Base-by-base conservation (phyloP, 176 grass and related monocot genomes). In the Miscanthus lutarioriparius region DNA sequence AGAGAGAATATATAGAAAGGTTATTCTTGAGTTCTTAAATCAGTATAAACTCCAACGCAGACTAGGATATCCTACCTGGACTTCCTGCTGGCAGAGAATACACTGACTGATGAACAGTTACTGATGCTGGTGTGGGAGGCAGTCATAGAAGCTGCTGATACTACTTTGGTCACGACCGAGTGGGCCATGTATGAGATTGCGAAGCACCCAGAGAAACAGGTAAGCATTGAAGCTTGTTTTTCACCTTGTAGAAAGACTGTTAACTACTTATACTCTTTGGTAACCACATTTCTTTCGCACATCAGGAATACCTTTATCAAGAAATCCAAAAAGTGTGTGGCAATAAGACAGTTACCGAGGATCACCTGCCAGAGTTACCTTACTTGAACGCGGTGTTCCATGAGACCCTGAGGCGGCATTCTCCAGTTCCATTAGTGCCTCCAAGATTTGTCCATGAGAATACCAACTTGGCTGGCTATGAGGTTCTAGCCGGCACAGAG, bases 101-200 rank as follows among this genome's bases (percentile, higher is more conserved):
- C 54, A 10, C 85, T 98, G 45, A 93, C 82, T n/a, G 86, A 95
- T 39, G 87, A 98, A 20, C 87, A 95, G 13, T 19, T 94, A 51
- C 80, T 43, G 11, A 78, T 89, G 70, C 68, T 95, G 37, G 83
- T 95, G 16, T 98, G 91, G 93, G 96, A 98, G 76, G 47, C 65
- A 25, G 64, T 98, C 85, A 89, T 98, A 32, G 96, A 93, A 56
- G 53, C 89, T 26, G 90, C 96, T 16, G 96, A 98, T 81, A 95
- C 93, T 63, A 95, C 91, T 71, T 36, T 90, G 44, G 86, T 95
- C 54, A 85, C 84, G 4, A 87, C 96, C 2, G 96, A 98, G 80
- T 98, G 96, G 96, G 89, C 89, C 17, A 95, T 98, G 91, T 98
- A 83, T 86, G 82, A 98, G 80, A 81, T 98, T 48, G 85, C 93